A percentile compares a stretch with the other conserved stretches of the same genome.
Evolutionary conservation across 2,329 filamentous ascomycete species (phyloP).

Genomic region (Microdochium nivale): DNA sequence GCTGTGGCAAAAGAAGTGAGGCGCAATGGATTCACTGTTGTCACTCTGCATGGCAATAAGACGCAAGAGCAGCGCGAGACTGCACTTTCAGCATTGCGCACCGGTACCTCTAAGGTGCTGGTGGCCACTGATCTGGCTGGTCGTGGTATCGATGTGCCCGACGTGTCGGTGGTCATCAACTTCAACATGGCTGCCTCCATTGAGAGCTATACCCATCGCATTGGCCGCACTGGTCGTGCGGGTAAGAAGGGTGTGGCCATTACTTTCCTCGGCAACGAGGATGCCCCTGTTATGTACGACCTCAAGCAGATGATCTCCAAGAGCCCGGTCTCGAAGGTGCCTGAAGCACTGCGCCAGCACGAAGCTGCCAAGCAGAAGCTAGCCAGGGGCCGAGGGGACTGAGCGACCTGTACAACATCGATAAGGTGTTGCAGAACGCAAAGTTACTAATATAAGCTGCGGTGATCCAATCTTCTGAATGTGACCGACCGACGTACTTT

Average conservation of each 20-base stretch:
- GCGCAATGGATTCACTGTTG: slow-evolving; percentile 80
- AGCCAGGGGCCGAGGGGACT: slow-evolving; percentile 23
- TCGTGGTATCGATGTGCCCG: slow-evolving; percentile 93
- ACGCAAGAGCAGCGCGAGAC: slow-evolving; percentile 97
- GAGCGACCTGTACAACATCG: neutral
- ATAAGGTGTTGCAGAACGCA: neutral
- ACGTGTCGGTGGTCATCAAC: slow-evolving; percentile 91
- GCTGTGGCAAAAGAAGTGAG: slow-evolving; percentile 91
- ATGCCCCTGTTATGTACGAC: slow-evolving; percentile 85
- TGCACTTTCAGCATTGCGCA: slow-evolving; percentile 75
- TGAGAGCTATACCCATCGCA: slow-evolving; percentile 92
- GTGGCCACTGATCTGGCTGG: slow-evolving; percentile 94
- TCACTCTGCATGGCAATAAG: slow-evolving; percentile 91
- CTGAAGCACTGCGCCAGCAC: slow-evolving; percentile 83
- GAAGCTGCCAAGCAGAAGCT: slow-evolving; percentile 86
- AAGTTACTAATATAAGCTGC: neutral
- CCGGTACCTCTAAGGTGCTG: slow-evolving; percentile 73
- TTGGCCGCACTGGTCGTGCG: slow-evolving; percentile 93
- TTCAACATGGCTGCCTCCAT: slow-evolving; percentile 97
- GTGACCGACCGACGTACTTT: too few species aligned
- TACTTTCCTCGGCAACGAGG: slow-evolving; percentile 88
- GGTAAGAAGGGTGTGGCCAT: slow-evolving; percentile 95
- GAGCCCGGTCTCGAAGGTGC: slow-evolving; percentile 78
- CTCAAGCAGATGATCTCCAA: slow-evolving; percentile 93
- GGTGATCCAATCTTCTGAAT: too few species aligned